Conservation (phyloP, 495 filamentous ascomycete genomes). For the Penicilliopsis zonata region DNA sequence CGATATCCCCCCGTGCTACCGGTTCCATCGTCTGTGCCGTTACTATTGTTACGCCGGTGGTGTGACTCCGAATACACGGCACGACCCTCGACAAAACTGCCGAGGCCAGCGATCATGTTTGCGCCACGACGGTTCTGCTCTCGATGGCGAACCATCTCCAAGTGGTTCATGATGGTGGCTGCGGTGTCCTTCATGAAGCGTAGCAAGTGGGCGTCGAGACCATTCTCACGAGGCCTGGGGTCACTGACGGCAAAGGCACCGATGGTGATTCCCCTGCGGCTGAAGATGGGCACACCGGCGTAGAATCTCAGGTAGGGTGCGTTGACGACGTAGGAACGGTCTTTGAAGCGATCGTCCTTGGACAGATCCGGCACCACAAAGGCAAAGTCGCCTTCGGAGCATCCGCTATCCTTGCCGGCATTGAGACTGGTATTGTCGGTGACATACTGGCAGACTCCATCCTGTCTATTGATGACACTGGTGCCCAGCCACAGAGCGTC, state of each 20-base stretch:
- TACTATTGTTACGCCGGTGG: too few species aligned
- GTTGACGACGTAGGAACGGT: conserved; percentile 13
- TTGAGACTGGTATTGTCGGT: conserved; percentile 2
- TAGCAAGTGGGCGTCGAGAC: conserved; percentile 7
- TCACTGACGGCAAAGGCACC: conserved; percentile 51
- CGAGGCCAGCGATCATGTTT: conserved; percentile 19
- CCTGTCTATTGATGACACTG: conserved; percentile 26
- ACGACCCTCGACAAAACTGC: conserved; percentile 19
- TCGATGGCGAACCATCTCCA: conserved; percentile 5
- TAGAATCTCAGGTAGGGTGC: conserved; percentile 39
- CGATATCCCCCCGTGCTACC: too few species aligned
- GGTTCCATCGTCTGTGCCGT: too few species aligned
- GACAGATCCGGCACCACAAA: conserved; percentile 13
- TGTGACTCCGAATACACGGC: too few species aligned
- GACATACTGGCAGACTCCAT: conserved; percentile 33
- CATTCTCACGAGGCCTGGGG: conserved; percentile 16
- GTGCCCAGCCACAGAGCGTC: conserved; percentile 29
- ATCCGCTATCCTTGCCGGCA: conserved; percentile 5
- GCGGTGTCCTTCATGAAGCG: conserved; percentile 23
- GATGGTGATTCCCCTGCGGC: conserved; percentile 42
- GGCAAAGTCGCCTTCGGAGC: conserved; percentile 4
- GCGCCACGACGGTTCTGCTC: conserved; percentile 7
- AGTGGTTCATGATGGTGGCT: conserved; percentile 14
- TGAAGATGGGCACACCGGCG: conserved; percentile 46
- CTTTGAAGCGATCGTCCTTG: conserved; percentile 12